A percentile compares a stretch with the other conserved stretches of the same genome.
phyloP scores from a whole-genome alignment of 2,329 filamentous ascomycete species.

The Exophiala phaeomuriformis region DNA sequence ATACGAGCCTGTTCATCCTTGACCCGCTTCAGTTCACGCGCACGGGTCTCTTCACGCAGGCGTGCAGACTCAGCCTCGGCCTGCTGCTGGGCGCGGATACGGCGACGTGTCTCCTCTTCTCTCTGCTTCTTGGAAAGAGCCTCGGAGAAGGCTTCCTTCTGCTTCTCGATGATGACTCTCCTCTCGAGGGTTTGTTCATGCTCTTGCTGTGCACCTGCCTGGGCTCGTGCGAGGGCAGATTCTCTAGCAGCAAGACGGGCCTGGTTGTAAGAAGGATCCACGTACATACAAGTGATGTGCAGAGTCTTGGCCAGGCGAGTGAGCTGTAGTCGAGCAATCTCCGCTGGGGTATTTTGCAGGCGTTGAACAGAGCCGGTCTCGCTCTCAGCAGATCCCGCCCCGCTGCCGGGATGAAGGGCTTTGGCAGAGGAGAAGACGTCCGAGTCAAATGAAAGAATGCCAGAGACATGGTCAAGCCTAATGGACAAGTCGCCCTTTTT shows the following conservation, averaged over 20 bases:
- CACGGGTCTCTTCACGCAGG: slow-evolving; percentile 83
- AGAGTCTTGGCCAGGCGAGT: slow-evolving; percentile 85
- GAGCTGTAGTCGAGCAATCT: slow-evolving; percentile 93
- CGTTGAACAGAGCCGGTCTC: slow-evolving; percentile 83
- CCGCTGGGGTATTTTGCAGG: slow-evolving; percentile 92
- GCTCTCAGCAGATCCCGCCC: slow-evolving; percentile 76
- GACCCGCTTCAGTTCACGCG: slow-evolving; percentile 77
- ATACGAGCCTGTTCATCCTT: slow-evolving; percentile 84
- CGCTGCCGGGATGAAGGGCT: slow-evolving; percentile 76
- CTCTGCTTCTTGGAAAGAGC: slow-evolving; percentile 81
- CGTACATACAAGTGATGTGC: slow-evolving; percentile 90
- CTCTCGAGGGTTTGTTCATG: slow-evolving; percentile 76
- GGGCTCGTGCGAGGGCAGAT: slow-evolving; percentile 70
- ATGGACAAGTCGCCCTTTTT: slow-evolving; percentile 98
- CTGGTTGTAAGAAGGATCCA: slow-evolving; percentile 83
- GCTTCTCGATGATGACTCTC: slow-evolving; percentile 88
- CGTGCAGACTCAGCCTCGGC: slow-evolving; percentile 85
- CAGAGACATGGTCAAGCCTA: slow-evolving; percentile 89
- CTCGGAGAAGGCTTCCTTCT: slow-evolving; percentile 91
- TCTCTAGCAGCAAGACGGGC: slow-evolving; percentile 70
- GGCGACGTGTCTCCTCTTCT: slow-evolving; percentile 83
- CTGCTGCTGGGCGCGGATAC: slow-evolving; percentile 75
- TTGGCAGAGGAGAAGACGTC: slow-evolving; percentile 98
- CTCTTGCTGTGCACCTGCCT: slow-evolving; percentile 85
- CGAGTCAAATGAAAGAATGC: slow-evolving; percentile 92